A percentile compares a stretch with the other conserved stretches of the same genome.
These are phyloP conservation scores for Cyanodermella asteris DNA, from an alignment of 2,329 filamentous ascomycete genomes.

Conservation along the genomic window DNA sequence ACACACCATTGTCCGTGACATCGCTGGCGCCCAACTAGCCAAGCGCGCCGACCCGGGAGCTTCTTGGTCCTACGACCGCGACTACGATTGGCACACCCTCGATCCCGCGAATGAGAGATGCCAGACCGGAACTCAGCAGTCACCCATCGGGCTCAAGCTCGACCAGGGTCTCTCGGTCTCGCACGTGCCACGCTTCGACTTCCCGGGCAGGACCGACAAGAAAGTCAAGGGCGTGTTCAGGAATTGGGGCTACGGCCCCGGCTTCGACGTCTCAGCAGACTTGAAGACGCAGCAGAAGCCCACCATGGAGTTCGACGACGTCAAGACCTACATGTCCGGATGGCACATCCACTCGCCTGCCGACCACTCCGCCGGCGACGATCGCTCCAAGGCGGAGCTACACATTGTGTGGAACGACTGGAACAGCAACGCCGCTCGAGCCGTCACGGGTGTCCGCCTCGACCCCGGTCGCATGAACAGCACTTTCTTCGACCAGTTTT, in stretches of 20 bases:
- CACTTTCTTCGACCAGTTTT: neutral
- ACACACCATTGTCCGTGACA: too few relatives aligned
- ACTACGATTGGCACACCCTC: conserved; percentile 19
- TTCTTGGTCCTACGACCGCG: conserved; percentile 16
- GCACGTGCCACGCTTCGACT: conserved; percentile 22
- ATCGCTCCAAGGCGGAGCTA: conserved; percentile 9
- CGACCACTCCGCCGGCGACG: conserved; percentile 24
- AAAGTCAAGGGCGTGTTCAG: conserved; percentile 18
- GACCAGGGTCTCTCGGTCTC: conserved; percentile 18
- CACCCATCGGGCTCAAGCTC: conserved; percentile 24
- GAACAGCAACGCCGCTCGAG: neutral
- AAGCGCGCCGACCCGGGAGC: neutral
- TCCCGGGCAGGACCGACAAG: conserved; percentile 12
- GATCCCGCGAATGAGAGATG: conserved; percentile 19
- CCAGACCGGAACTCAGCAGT: conserved; percentile 29
- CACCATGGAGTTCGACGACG: conserved; percentile 23
- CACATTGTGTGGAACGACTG: conserved; percentile 1
- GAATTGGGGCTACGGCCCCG: conserved; percentile 29
- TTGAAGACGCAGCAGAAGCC: conserved; percentile 18
- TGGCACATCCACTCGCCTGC: conserved; percentile 31
- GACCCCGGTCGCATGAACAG: neutral
- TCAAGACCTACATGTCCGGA: conserved; percentile 25
- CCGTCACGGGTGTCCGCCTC: neutral
- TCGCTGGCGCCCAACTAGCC: too few relatives aligned
- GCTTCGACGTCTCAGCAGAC: conserved; percentile 22